Percentiles rank a stretch among this genome's conserved stretches.
Evolutionary conservation across 441 rosid species (phyloP).

Genomic region (Adansonia madagascariensis): DNA sequence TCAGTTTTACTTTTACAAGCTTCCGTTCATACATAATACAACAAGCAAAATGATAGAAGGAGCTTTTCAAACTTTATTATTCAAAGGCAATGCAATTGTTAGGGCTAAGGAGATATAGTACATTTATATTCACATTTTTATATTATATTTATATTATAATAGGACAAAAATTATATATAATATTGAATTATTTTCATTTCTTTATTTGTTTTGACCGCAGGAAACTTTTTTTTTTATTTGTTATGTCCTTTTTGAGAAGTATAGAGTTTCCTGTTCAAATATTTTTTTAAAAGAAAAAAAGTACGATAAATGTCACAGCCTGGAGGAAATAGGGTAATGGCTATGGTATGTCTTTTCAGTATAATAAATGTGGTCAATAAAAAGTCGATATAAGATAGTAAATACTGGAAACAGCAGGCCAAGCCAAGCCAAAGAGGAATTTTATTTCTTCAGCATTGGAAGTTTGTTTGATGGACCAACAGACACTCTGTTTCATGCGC

Average conservation of each 20-base stretch:
- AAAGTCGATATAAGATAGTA: slow-evolving; percentile 11
- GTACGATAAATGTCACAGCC: not conserved
- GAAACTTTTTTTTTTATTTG: not conserved
- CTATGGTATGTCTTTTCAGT: slow-evolving; percentile 6
- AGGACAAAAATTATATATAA: too few species aligned
- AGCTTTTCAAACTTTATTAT: too few species aligned
- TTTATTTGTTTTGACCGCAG: not conserved
- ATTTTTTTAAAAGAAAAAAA: too few species aligned
- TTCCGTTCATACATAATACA: not conserved
- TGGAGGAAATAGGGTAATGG: not conserved
- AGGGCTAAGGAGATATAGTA: not conserved
- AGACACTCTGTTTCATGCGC: too few species aligned
- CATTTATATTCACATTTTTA: too few species aligned
- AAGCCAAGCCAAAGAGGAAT: not conserved
- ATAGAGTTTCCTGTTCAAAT: too few species aligned
- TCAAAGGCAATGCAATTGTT: too few species aligned
- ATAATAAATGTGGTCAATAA: slow-evolving; percentile 35
- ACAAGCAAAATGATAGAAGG: not conserved
- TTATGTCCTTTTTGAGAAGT: too few species aligned
- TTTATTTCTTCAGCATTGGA: not conserved
- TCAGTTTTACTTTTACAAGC: not conserved
- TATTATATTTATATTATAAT: too few species aligned
- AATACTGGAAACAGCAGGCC: not conserved
- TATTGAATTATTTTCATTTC: too few species aligned
- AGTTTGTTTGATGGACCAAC: not conserved